These are phyloP conservation scores for Penicillium canescens DNA, from an alignment of 495 filamentous ascomycete genomes.

Conservation along the genomic window DNA sequence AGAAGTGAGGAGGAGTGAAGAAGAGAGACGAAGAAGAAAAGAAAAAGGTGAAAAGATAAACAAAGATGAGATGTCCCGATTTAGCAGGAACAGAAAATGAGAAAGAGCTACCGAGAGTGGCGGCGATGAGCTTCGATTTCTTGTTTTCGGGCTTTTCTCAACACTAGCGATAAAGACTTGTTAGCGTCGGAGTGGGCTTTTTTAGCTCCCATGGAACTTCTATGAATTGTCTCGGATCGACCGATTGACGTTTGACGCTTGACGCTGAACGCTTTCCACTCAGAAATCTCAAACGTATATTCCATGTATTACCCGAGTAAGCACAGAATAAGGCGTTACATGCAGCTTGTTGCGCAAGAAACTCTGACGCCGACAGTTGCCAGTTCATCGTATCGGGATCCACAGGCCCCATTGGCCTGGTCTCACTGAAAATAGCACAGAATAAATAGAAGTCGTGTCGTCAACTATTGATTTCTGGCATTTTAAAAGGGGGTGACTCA, in stretches of 20 bases:
- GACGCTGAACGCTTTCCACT: background rate
- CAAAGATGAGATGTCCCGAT: background rate
- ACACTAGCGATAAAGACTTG: background rate
- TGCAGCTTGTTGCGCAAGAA: background rate
- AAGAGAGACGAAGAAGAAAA: slow-evolving; percentile 16
- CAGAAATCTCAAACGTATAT: too few relatives aligned
- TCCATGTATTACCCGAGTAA: too few relatives aligned
- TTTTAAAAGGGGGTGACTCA: background rate
- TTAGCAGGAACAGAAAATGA: background rate
- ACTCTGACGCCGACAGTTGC: background rate
- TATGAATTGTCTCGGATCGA: background rate
- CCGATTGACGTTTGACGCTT: background rate
- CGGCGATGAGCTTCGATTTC: background rate
- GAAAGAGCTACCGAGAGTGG: background rate
- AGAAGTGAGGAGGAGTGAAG: slow-evolving; percentile 1
- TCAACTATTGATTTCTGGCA: slow-evolving; percentile 4
- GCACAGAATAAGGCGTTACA: too few relatives aligned
- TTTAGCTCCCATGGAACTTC: background rate
- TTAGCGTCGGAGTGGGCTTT: background rate
- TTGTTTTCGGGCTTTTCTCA: slow-evolving; percentile 1
- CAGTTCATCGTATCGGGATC: background rate
- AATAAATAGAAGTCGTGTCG: slow-evolving; percentile 8
- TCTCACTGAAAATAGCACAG: slow-evolving; percentile 8
- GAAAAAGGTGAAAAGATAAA: slow-evolving; percentile 4
- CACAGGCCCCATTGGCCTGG: slow-evolving; percentile 7